Evolutionary conservation across 2,329 filamentous ascomycete species (phyloP).

Genomic region (Blastomyces silverae): DNA sequence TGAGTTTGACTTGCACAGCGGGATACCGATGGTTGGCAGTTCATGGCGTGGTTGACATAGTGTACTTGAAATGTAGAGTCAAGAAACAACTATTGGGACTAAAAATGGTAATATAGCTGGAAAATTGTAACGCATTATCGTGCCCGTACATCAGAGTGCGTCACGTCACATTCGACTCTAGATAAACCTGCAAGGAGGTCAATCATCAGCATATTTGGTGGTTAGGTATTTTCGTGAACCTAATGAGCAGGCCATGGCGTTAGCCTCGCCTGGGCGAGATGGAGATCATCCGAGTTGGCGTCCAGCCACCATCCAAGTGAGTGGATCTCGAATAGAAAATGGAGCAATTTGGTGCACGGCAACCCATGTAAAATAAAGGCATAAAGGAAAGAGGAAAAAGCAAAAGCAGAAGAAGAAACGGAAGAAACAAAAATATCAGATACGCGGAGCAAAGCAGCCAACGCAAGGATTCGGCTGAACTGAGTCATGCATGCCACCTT

Average conservation of each 20-base stretch:
- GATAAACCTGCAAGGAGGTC: neutral
- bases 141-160: neutral
- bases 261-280: neutral
- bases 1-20: neutral
- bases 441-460: neutral
- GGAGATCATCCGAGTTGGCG: neutral
- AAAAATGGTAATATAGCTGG: neutral
- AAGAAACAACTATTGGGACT: neutral
- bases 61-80: neutral
- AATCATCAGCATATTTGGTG: neutral
- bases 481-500: neutral
- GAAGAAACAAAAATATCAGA: neutral
- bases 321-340: neutral
- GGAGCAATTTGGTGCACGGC: neutral
- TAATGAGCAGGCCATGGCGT: neutral
- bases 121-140: neutral
- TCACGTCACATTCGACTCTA: slow-evolving; percentile 1
- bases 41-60: neutral
- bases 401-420: neutral
- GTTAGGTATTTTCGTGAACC: neutral
- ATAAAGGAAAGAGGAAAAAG: neutral
- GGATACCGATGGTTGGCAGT: neutral
- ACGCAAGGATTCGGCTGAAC: neutral
- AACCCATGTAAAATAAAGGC: neutral
- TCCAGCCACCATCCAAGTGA: neutral